Conservation (phyloP, 768 basidiomycete genomes). For the Tulasnella sp. region DNA sequence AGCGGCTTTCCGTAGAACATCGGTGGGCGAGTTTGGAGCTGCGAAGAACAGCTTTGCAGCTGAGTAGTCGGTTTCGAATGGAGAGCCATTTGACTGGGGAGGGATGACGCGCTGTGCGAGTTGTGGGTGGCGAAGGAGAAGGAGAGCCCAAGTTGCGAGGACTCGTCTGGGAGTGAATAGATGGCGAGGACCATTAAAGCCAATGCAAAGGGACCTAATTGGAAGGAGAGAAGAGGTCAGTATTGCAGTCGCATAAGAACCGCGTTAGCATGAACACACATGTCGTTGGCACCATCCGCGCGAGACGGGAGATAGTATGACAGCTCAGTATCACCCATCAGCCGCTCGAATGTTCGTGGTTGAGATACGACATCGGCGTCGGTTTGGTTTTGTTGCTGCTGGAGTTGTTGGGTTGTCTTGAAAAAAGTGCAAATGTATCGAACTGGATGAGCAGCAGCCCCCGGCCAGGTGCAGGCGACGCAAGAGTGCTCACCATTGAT, state of each 20-base stretch:
- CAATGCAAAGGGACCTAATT: constrained; percentile 32
- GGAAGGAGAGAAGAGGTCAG: constrained; percentile 31
- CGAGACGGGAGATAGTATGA: constrained; percentile 73
- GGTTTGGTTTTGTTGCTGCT: too few species aligned
- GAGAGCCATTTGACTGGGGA: not conserved
- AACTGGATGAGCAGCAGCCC: not conserved
- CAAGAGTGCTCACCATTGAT: not conserved
- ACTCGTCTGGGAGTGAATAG: constrained; percentile 40
- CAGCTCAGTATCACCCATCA: not conserved
- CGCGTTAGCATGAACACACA: constrained; percentile 33
- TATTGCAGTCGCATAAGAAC: not conserved
- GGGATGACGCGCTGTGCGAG: constrained; percentile 43
- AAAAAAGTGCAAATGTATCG: too few species aligned
- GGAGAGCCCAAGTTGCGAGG: constrained; percentile 49
- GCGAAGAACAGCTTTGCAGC: constrained; percentile 23
- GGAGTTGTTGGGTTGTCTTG: not conserved
- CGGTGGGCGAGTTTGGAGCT: constrained; percentile 33
- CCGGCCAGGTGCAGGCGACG: not conserved
- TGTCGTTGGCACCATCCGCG: constrained; percentile 76
- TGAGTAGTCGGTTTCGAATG: not conserved
- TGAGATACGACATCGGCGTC: not conserved
- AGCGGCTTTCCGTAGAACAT: constrained; percentile 40
- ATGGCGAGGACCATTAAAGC: constrained; percentile 39
- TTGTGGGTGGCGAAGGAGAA: constrained; percentile 58
- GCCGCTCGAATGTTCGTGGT: not conserved